These are phyloP conservation scores for Thalassiosira hispida DNA, from an alignment of 352 stramenopile genomes.

Conservation along the genomic window DNA sequence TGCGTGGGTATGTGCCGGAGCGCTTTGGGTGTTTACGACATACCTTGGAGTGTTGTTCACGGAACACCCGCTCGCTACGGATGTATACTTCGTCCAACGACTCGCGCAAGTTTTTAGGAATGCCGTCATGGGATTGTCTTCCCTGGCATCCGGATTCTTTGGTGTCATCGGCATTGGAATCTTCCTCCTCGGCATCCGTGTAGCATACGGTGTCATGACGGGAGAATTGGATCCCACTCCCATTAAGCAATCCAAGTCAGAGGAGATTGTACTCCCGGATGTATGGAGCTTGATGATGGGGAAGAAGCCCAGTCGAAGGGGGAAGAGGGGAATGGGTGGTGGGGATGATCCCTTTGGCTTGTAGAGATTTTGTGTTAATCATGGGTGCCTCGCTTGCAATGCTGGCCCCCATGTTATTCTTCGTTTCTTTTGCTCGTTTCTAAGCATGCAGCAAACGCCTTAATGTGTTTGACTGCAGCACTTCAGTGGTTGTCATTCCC, in stretches of 20 bases:
- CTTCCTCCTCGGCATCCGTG: conserved; percentile 69
- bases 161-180: conserved; percentile 75
- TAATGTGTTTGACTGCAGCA: conserved; percentile 2
- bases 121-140: conserved; percentile 73
- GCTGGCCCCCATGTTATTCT: background rate
- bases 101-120: conserved; percentile 68
- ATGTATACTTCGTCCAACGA: conserved; percentile 71
- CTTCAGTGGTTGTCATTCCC: background rate
- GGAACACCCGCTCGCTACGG: conserved; percentile 61
- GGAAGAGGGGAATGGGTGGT: background rate
- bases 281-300: conserved; percentile 79
- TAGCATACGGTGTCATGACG: conserved; percentile 70
- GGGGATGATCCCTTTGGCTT: background rate
- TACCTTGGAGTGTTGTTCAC: conserved; percentile 65
- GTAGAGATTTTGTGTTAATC: background rate
- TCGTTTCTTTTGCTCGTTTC: background rate
- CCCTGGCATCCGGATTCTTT: conserved; percentile 76
- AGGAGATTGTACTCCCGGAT: conserved; percentile 66
- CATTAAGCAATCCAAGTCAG: conserved; percentile 45
- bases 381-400: background rate
- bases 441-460: conserved; percentile 1
- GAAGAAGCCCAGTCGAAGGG: conserved; percentile 58
- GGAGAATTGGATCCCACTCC: conserved; percentile 80
- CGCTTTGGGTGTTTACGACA: conserved; percentile 64
- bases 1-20: conserved; percentile 59